Evolutionary conservation across 257 asterid genomes (phyloP), one percentile per base, ranked within the genome.

Genomic region (Plantago ovata): DNA sequence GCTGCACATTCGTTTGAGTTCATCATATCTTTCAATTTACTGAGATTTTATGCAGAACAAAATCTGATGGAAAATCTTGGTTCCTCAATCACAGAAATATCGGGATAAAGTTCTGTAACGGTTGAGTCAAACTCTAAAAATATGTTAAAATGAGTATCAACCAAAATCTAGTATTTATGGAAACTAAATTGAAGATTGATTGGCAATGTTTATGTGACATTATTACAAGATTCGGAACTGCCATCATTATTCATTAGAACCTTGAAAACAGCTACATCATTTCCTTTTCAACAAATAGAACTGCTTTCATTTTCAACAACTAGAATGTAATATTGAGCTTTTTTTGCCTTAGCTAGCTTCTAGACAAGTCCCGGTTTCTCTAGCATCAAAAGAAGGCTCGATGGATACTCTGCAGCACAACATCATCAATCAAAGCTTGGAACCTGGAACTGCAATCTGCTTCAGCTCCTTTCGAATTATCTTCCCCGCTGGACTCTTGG

Each of bases 1-100:
- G 79, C 96, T 12, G 95, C 96, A 58, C 95, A 89, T 3, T 95
- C 84, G 14, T 68, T 60, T 3, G 87, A 77, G 64, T 58, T 64
- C 83, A 79, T 69, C 20, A 19, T 22, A 40, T 38, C 6, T 6
- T 19, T 7, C 14, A 3, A 13, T 10, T 4, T 15, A 21, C 24
- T 0, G 38, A n/a, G 13, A 44, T n/a, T 15, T n/a, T n/a, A n/a
- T n/a, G n/a, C n/a, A n/a, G n/a, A n/a, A n/a, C n/a, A n/a, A n/a
- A n/a, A n/a, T n/a, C n/a, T n/a, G n/a, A n/a, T n/a, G n/a, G n/a
- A n/a, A n/a, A n/a, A n/a, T n/a, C n/a, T n/a, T n/a, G n/a, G n/a
- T n/a, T n/a, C n/a, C n/a, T n/a, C n/a, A n/a, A n/a, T n/a, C n/a
- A n/a, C n/a, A n/a, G n/a, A n/a, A n/a, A n/a, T n/a, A n/a, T n/a